Evolutionary conservation across 2,329 filamentous ascomycete genomes (phyloP).

Genomic region (Sclerotinia sclerotiorum): DNA sequence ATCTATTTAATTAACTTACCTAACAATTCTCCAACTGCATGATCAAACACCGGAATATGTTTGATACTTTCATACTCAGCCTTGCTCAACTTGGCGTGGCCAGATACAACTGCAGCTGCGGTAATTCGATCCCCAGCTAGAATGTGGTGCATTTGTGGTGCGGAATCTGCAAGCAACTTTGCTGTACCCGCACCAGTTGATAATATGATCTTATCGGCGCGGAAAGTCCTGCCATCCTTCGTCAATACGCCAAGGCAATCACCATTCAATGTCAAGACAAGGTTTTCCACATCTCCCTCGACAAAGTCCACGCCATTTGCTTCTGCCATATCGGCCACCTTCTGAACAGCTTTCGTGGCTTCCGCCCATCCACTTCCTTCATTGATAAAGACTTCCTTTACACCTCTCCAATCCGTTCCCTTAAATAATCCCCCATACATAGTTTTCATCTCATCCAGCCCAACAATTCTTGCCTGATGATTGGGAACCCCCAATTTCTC

Average conservation of each 20-base stretch:
- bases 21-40: conserved; percentile 45
- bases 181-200: conserved; percentile 59
- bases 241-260: conserved; percentile 52
- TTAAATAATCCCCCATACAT: conserved; percentile 46
- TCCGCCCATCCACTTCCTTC: conserved; percentile 55
- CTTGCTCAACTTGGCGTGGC: conserved; percentile 47
- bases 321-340: conserved; percentile 47
- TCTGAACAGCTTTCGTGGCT: conserved; percentile 47
- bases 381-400: conserved; percentile 49
- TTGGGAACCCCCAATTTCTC: conserved; percentile 41
- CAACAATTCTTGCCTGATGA: conserved; percentile 45
- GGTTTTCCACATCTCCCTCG: conserved; percentile 45
- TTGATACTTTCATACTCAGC: conserved; percentile 50
- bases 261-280: conserved; percentile 50
- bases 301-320: conserved; percentile 48
- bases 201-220: conserved; percentile 54
- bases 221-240: conserved; percentile 47
- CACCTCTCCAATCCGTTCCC: conserved; percentile 42
- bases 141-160: conserved; percentile 49
- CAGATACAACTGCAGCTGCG: conserved; percentile 56
- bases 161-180: conserved; percentile 52
- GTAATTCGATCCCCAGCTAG: conserved; percentile 54
- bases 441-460: conserved; percentile 44
- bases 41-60: conserved; percentile 55
- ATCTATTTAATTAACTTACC: conserved; percentile 38